Conservation (phyloP, 1,284 basidiomycete species). For the Malassezia pachydermatis region DNA sequence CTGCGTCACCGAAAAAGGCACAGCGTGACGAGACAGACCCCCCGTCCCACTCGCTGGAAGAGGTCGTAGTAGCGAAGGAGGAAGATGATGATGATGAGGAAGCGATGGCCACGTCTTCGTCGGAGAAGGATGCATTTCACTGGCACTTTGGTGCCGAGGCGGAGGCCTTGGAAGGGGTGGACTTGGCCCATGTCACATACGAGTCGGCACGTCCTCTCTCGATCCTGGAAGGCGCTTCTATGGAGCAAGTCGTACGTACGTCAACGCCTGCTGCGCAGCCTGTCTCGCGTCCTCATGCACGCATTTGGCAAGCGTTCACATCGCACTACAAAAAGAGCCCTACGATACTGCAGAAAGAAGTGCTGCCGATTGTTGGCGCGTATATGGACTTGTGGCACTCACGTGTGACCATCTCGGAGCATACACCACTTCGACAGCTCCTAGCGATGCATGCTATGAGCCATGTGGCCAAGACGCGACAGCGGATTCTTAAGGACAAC, state of each 20-base stretch:
- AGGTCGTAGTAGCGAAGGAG: neutral
- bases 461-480: slow-evolving; percentile 63
- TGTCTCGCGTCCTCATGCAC: slow-evolving; percentile 8
- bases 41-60: neutral
- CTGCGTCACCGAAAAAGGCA: neutral
- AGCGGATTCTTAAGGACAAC: slow-evolving; percentile 84
- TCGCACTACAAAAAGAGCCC: neutral
- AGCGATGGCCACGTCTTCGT: neutral
- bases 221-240: slow-evolving; percentile 14
- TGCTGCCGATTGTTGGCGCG: slow-evolving; percentile 24
- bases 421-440: slow-evolving; percentile 20
- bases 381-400: slow-evolving; percentile 37
- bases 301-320: slow-evolving; percentile 10
- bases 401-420: slow-evolving; percentile 21
- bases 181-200: slow-evolving; percentile 18
- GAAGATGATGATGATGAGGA: slow-evolving; percentile 21
- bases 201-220: slow-evolving; percentile 17
- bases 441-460: slow-evolving; percentile 37
- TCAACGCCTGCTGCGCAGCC: neutral
- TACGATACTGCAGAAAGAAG: slow-evolving; percentile 21
- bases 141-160: slow-evolving; percentile 25
- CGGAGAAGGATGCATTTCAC: slow-evolving; percentile 24
- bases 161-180: neutral
- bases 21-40: neutral
- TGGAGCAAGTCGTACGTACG: neutral